phyloP scores from a whole-genome alignment of 352 stramenopile species.

The Pythium phragmitis region DNA sequence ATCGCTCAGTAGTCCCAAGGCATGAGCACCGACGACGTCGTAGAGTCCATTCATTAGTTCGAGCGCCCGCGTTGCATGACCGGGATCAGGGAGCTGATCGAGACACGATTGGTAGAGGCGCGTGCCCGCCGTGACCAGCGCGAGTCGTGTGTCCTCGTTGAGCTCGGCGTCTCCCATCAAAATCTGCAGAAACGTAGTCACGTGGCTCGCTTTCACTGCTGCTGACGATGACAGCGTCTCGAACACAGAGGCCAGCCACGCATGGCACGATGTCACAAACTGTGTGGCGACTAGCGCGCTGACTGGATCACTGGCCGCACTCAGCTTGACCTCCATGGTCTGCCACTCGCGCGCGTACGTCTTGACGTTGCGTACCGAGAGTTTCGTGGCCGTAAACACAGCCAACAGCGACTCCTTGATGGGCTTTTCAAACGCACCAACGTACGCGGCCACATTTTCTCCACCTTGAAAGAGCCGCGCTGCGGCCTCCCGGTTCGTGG shows the following conservation, averaged over 20 bases:
- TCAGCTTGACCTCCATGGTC: slow-evolving; percentile 36
- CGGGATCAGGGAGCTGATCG: slow-evolving; percentile 8
- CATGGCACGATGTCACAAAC: slow-evolving; percentile 11
- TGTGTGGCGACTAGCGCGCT: slow-evolving; percentile 14
- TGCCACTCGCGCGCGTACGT: slow-evolving; percentile 45
- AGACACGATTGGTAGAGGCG: slow-evolving; percentile 26
- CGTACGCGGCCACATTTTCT: slow-evolving; percentile 35
- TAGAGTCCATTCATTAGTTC: slow-evolving; percentile 49
- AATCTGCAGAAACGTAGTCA: slow-evolving; percentile 17
- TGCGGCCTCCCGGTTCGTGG: slow-evolving; percentile 35
- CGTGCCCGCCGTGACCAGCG: slow-evolving; percentile 8
- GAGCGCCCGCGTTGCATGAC: slow-evolving; percentile 26
- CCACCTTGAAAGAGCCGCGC: slow-evolving; percentile 20
- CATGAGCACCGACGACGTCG: slow-evolving; percentile 27
- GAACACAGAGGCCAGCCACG: slow-evolving; percentile 21
- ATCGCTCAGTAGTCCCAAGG: slow-evolving; percentile 2
- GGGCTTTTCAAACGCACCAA: slow-evolving; percentile 65
- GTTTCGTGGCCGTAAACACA: slow-evolving; percentile 37
- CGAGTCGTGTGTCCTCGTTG: background rate
- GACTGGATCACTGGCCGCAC: slow-evolving; percentile 9
- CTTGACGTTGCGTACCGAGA: slow-evolving; percentile 36
- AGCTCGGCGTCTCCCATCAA: background rate
- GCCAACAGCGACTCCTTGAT: slow-evolving; percentile 41
- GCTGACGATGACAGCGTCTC: slow-evolving; percentile 17
- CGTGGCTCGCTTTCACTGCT: slow-evolving; percentile 6